These are phyloP conservation scores for Pyrenula aspistea DNA, from an alignment of 495 filamentous ascomycete species.

Conservation along the genomic window DNA sequence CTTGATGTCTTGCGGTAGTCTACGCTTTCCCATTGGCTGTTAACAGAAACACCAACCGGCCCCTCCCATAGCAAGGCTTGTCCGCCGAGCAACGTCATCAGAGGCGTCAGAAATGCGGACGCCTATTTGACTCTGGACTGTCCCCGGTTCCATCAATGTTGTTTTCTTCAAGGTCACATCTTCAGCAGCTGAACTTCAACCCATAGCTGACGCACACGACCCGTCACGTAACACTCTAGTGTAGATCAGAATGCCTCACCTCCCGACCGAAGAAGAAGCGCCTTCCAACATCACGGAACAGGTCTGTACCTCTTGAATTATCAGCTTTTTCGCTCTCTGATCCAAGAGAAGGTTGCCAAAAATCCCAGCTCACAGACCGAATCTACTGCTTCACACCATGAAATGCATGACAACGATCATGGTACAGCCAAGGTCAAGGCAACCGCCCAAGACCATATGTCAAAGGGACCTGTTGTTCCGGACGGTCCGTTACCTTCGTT, in stretches of 20 bases:
- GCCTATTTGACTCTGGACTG: not conserved
- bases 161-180: too few relatives aligned
- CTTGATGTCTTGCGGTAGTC: too few relatives aligned
- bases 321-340: too few relatives aligned
- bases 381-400: slow-evolving; percentile 8
- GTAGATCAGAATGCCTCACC: slow-evolving; percentile 23
- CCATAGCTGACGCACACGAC: too few relatives aligned
- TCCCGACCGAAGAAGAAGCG: slow-evolving; percentile 25
- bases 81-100: not conserved
- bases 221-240: too few relatives aligned
- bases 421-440: slow-evolving; percentile 14
- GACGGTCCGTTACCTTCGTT: slow-evolving; percentile 28
- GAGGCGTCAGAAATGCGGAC: too few relatives aligned
- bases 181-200: too few relatives aligned
- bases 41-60: too few relatives aligned
- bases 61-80: too few relatives aligned
- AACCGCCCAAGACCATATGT: slow-evolving; percentile 20
- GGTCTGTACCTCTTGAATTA: too few relatives aligned
- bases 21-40: not conserved
- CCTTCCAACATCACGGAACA: slow-evolving; percentile 11
- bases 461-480: slow-evolving; percentile 34
- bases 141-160: too few relatives aligned
- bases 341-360: slow-evolving; percentile 20
- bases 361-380: not conserved
- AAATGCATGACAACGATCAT: slow-evolving; percentile 14